phyloP scores from a whole-genome alignment of 176 grass and related monocot genomes.

The Lolium multiflorum region DNA sequence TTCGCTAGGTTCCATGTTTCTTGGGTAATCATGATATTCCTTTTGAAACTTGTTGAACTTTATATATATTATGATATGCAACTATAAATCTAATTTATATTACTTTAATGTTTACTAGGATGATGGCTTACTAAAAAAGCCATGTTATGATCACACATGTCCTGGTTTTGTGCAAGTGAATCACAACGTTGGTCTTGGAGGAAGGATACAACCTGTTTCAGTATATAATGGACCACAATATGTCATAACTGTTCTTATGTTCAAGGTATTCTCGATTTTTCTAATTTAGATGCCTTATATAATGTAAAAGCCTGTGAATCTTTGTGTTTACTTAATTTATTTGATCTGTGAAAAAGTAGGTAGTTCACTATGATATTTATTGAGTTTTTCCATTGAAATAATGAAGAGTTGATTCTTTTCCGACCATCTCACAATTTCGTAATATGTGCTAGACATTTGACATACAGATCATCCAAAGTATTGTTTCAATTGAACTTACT shows the following conservation, averaged over 20 bases:
- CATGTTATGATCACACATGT: background rate
- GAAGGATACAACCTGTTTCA: slow-evolving; percentile 1
- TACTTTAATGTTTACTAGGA: background rate
- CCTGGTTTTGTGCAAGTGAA: slow-evolving; percentile 51
- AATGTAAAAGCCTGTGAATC: too few relatives aligned
- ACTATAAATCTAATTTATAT: background rate
- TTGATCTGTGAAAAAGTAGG: too few relatives aligned
- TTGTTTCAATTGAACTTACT: too few relatives aligned
- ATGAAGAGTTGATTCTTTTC: too few relatives aligned
- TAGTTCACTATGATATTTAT: too few relatives aligned
- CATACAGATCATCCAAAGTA: too few relatives aligned
- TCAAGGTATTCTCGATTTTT: slow-evolving; percentile 23
- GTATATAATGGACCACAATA: slow-evolving; percentile 18
- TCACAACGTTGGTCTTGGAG: slow-evolving; percentile 8
- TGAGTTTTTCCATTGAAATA: too few relatives aligned
- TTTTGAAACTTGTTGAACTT: too few relatives aligned
- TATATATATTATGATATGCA: background rate
- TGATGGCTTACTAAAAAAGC: background rate
- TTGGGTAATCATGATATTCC: background rate
- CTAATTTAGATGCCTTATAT: background rate
- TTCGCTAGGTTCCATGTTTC: slow-evolving; percentile 19
- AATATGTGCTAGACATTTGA: too few relatives aligned
- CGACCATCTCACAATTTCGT: too few relatives aligned
- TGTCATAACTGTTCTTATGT: background rate
- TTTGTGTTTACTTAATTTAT: too few relatives aligned